Evolutionary conservation across 2,329 filamentous ascomycete genomes (phyloP), one percentile per base, ranked within the genome.

Genomic region (Monosporascus sp.): DNA sequence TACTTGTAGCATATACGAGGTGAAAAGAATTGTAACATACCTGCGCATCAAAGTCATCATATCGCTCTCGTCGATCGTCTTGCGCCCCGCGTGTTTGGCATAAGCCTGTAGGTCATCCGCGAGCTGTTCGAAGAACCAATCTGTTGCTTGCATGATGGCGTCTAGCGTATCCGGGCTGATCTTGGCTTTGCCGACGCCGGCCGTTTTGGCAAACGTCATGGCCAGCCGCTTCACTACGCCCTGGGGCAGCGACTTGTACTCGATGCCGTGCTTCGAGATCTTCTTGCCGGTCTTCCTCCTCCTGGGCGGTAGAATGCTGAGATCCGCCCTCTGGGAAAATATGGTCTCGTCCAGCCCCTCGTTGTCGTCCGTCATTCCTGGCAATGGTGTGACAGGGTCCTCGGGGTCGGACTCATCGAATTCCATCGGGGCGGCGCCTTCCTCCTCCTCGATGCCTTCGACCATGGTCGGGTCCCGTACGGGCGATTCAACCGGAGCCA

Each of bases 51-150:
- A 73, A 54, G 89, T 84, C 51, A 90, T 75, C 62, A 95, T 84
- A 68, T 96, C 91, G 60, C 81, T 87, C 68, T 94, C 89, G 62
- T 96, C 89, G 60, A 97, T 90, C 3, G 85, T 90, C 70, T 88
- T 94, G 34, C 91, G 82, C 34, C 88, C 86, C 5, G 88, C 90
- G 68, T 97, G 91, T 55, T 83, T 79, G 18, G 91, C 88, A 68
- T 92, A 96, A 2, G 85, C 86, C 14, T 82, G 82, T 51, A 96
- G 72, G 65, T 96, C 90, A 55, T 91, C 88, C 47, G 88, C 84
- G 2, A 89, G 75, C 69, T 96, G 91, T 71, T 95, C 90, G 67
- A 96, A 96, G 69, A 91, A 96, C 87, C 90, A 94, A 56, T 95
- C 89, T 3, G 89, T 89, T 1, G 90, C 89, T 66, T 90, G 86